Base-by-base conservation (phyloP, 257 asterid species). In the Verbena officinalis region DNA sequence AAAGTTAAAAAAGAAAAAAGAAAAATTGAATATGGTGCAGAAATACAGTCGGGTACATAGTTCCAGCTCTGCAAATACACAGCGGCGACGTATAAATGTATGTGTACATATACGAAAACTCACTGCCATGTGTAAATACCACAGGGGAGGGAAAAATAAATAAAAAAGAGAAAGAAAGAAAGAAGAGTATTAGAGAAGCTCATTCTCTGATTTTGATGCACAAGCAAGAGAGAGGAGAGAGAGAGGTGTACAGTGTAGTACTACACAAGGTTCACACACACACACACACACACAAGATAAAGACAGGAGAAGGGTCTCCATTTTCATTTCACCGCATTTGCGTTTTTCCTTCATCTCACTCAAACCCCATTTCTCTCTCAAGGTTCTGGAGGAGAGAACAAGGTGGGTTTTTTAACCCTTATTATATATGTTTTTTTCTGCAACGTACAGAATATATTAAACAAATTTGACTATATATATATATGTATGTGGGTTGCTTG, bases 151-250 rank as follows among this genome's bases (percentile, higher is more conserved):
- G 49, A 43, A 65, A 11, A 33, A 14, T 46, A 13, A 45, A 49
- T 39, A 15, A 14, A 49, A 66, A 56, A 50, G 62, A 68, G n/a
- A 46, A 48, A 31, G 66, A 27, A 27, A 31, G 66, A n/a, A n/a
- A n/a, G 34, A 53, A 65, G 77, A 59, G 94, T 84, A 81, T 75
- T 46, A 55, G 91, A 65, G 88, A 85, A 85, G 95, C 83, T 78
- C 78, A 83, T 70, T 62, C 91, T 81, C 91, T 87, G 87, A 87
- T 83, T 90, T 86, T 84, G 87, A 81, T 86, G 90, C 86, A 22
- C 12, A 67, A 53, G 71, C 59, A 74, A 42, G 77, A 68, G 76
- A 62, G 75, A 71, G 78, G 72, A 68, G 80, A 67, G 73, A 52
- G 78, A 49, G 68, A 61, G 62, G 72, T 75, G 86, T 83, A 80